phyloP scores from a whole-genome alignment of 139 green algal genomes.

The Eudorina sp. region DNA sequence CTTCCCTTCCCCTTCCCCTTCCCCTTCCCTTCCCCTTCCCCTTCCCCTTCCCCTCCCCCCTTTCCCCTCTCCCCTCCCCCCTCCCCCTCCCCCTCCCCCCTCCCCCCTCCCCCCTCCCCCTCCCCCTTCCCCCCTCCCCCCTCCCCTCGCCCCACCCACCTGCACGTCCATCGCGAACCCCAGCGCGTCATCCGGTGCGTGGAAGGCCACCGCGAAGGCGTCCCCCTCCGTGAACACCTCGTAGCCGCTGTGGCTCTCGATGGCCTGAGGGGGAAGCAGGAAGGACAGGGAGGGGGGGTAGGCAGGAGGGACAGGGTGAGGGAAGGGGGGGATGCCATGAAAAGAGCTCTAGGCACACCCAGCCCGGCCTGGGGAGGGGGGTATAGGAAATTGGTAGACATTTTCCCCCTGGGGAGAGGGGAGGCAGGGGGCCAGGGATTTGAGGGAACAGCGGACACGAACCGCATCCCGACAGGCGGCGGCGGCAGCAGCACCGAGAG shows the following conservation, averaged over 20 bases:
- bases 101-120: not conserved
- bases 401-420: no score
- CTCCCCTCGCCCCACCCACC: not conserved
- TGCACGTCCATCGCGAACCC: slow-evolving; percentile 50
- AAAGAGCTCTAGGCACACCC: not conserved
- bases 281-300: no score
- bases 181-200: slow-evolving; percentile 56
- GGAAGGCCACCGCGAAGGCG: slow-evolving; percentile 68
- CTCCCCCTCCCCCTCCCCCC: not conserved
- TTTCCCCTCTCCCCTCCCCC: no score
- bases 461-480: no score
- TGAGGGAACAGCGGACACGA: no score
- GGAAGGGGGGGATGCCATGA: not conserved
- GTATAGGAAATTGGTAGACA: no score
- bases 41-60: no score
- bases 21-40: no score
- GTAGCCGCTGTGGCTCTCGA: slow-evolving; percentile 17
- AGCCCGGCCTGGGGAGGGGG: no score
- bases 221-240: slow-evolving; percentile 58
- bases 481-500: no score
- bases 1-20: no score
- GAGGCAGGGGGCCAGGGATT: no score
- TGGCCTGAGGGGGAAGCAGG: not conserved
- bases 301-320: not conserved
- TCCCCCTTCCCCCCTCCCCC: not conserved